Conservation (phyloP, 352 stramenopile genomes). For the Thalassiosira mediterranea region DNA sequence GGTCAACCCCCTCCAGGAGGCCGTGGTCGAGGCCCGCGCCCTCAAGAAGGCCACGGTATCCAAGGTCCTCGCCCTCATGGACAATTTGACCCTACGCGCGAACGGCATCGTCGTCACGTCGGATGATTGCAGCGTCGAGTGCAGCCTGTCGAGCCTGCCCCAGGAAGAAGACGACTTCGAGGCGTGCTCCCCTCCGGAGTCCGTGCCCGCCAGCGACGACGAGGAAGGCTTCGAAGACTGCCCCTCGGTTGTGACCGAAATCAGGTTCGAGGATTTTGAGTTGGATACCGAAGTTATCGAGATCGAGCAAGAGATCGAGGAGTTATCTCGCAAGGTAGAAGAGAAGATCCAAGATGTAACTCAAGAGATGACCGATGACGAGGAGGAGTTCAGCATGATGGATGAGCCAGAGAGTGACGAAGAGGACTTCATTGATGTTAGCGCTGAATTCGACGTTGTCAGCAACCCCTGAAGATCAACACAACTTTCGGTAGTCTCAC, state of each 20-base stretch:
- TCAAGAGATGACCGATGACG: conserved; percentile 1
- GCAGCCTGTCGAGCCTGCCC: conserved; percentile 44
- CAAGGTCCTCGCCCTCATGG: conserved; percentile 18
- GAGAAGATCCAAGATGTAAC: conserved; percentile 12
- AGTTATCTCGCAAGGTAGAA: not conserved
- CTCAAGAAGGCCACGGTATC: conserved; percentile 21
- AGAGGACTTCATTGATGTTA: conserved; percentile 34
- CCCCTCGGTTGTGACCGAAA: conserved; percentile 33
- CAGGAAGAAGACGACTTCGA: conserved; percentile 19
- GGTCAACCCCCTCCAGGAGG: conserved; percentile 11
- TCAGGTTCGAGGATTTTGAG: conserved; percentile 11
- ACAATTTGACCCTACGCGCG: conserved; percentile 28
- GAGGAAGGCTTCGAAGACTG: conserved; percentile 22
- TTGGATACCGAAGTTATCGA: conserved; percentile 10
- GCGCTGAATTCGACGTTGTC: conserved; percentile 11
- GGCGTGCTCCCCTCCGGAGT: not conserved
- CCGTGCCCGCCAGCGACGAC: conserved; percentile 3
- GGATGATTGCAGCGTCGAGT: conserved; percentile 52
- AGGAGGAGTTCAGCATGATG: conserved; percentile 29
- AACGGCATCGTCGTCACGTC: conserved; percentile 39
- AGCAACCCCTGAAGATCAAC: conserved; percentile 4
- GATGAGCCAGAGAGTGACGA: conserved; percentile 20
- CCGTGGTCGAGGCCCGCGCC: conserved; percentile 8
- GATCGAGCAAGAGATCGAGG: conserved; percentile 17
- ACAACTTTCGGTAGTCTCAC: too few relatives aligned